Evolutionary conservation across 768 basidiomycete genomes (phyloP).

Genomic region (Boletus vinaceobasis): DNA sequence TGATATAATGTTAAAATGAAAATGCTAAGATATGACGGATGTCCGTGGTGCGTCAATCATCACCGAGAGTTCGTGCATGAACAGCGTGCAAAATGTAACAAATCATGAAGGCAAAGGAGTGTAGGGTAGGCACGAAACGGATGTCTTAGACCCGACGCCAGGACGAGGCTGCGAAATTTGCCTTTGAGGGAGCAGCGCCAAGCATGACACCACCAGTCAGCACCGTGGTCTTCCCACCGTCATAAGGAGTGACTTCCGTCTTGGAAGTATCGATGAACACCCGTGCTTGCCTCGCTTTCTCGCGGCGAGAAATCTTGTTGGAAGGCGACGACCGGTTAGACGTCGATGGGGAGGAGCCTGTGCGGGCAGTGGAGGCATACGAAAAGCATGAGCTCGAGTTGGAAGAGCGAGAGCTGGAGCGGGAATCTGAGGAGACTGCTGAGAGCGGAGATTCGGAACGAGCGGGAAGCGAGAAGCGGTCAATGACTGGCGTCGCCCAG

Average conservation of each 20-base stretch:
- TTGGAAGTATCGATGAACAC: slow-evolving; percentile 74
- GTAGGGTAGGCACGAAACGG: slow-evolving; percentile 13
- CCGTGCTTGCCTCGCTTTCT: slow-evolving; percentile 62
- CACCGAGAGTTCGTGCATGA: slow-evolving; percentile 25
- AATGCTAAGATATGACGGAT: slow-evolving; percentile 29
- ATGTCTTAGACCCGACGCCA: slow-evolving; percentile 56
- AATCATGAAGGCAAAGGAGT: slow-evolving; percentile 25
- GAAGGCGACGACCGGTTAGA: slow-evolving; percentile 41
- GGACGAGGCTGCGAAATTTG: slow-evolving; percentile 36
- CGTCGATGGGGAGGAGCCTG: slow-evolving; percentile 44
- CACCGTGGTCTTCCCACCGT: slow-evolving; percentile 85
- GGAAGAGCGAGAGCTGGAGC: slow-evolving; percentile 59
- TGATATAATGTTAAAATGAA: slow-evolving; percentile 32
- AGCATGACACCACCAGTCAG: slow-evolving; percentile 89
- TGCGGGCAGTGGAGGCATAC: slow-evolving; percentile 56
- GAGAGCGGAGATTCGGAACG: slow-evolving; percentile 61
- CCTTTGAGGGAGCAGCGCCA: slow-evolving; percentile 44
- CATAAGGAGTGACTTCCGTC: slow-evolving; percentile 80
- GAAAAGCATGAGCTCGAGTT: slow-evolving; percentile 74
- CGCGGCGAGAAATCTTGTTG: slow-evolving; percentile 61
- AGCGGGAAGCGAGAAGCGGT: slow-evolving; percentile 51
- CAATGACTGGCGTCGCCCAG: slow-evolving; percentile 64
- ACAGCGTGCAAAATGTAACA: slow-evolving; percentile 20
- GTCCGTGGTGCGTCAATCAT: slow-evolving; percentile 29
- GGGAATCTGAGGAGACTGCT: slow-evolving; percentile 49